phyloP scores from a whole-genome alignment of 495 filamentous ascomycete genomes.

The Darksidea phi region DNA sequence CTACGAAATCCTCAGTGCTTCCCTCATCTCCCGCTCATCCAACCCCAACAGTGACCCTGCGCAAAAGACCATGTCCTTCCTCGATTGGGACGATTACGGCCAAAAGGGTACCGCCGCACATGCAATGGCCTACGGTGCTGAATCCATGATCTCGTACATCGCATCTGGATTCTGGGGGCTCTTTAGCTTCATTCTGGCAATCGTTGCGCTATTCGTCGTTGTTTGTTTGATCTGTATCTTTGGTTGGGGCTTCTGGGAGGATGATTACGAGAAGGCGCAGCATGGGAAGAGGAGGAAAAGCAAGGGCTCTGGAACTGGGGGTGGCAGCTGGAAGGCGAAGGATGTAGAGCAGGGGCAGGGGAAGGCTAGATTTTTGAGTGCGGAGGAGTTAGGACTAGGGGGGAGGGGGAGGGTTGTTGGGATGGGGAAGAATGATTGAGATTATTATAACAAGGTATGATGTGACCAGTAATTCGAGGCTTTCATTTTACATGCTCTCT shows the following conservation, averaged over 20 bases:
- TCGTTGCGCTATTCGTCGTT: slow-evolving; percentile 18
- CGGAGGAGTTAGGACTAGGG: slow-evolving; percentile 25
- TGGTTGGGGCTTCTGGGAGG: slow-evolving; percentile 9
- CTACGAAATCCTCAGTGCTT: slow-evolving; percentile 19
- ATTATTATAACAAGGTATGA: neutral
- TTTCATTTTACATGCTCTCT: too few relatives aligned
- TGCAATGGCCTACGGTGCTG: neutral
- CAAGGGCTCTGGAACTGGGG: neutral
- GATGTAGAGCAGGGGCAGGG: neutral
- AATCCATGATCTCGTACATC: slow-evolving; percentile 5
- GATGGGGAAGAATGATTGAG: slow-evolving; percentile 30
- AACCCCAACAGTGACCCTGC: neutral
- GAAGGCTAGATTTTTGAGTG: slow-evolving; percentile 10
- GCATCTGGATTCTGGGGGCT: slow-evolving; percentile 17
- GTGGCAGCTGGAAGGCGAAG: neutral
- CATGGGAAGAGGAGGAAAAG: slow-evolving; percentile 13
- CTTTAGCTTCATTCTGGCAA: slow-evolving; percentile 7
- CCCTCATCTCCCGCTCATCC: neutral
- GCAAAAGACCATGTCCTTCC: slow-evolving; percentile 12
- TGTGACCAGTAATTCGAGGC: too few relatives aligned
- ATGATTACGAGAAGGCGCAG: slow-evolving; percentile 23
- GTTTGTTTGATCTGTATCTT: slow-evolving; percentile 25
- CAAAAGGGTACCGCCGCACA: slow-evolving; percentile 18
- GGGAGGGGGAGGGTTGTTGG: slow-evolving; percentile 23
- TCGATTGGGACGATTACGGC: slow-evolving; percentile 14